A percentile compares a stretch with the other conserved stretches of the same genome.
Evolutionary conservation across 2,329 filamentous ascomycete genomes (phyloP).

Genomic region (Sporothrix sp.): DNA sequence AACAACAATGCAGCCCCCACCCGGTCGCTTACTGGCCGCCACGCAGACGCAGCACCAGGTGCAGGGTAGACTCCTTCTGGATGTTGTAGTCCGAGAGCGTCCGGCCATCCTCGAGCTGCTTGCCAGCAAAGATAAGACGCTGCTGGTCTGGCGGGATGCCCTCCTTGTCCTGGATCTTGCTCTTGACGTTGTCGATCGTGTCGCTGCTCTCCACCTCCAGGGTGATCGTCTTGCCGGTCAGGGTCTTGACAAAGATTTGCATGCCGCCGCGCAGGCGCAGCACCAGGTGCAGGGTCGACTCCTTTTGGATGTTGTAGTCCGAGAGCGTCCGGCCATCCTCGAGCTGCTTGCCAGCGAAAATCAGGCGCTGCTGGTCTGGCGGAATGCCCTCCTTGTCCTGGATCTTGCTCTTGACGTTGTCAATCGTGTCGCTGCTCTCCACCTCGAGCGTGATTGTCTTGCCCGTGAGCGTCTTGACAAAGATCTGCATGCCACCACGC

Average conservation of each 20-base stretch:
- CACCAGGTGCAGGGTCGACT: constrained; percentile 71
- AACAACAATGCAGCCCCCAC: background rate
- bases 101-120: constrained; percentile 65
- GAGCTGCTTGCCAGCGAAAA: constrained; percentile 88
- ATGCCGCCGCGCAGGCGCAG: constrained; percentile 75
- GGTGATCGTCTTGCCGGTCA: constrained; percentile 62
- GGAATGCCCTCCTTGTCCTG: constrained; percentile 91
- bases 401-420: constrained; percentile 92
- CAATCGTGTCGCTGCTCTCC: constrained; percentile 81
- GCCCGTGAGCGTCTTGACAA: constrained; percentile 78
- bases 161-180: constrained; percentile 64
- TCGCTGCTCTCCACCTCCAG: constrained; percentile 58
- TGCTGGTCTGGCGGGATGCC: constrained; percentile 63
- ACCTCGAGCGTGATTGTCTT: constrained; percentile 94
- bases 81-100: constrained; percentile 86
- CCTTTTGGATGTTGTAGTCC: constrained; percentile 97
- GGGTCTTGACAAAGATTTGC: constrained; percentile 63
- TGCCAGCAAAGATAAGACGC: constrained; percentile 60
- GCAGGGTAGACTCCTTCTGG: constrained; percentile 66
- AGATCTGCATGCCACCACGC: constrained; percentile 83
- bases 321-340: constrained; percentile 84
- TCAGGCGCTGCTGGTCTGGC: constrained; percentile 86
- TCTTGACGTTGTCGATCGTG: constrained; percentile 62
- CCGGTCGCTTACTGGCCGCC: constrained; percentile 36
- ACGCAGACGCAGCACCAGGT: constrained; percentile 61